Percentiles rank a stretch among this genome's conserved stretches.
phyloP scores from a whole-genome alignment of 352 stramenopile species.

The Phytophthora sp. region DNA sequence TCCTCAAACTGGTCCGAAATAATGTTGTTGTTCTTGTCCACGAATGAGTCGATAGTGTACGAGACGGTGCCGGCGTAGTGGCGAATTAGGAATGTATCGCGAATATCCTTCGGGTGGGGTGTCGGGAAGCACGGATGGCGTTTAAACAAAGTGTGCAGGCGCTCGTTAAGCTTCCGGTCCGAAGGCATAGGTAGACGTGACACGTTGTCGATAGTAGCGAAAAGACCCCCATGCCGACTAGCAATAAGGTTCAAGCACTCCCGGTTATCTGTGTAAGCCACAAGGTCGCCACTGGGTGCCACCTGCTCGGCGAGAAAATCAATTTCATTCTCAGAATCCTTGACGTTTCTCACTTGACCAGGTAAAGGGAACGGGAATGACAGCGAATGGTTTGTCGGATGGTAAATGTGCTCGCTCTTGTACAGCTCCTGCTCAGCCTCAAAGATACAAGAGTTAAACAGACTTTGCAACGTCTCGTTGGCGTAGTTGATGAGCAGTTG shows the following conservation, averaged over 20 bases:
- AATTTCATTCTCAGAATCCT: conserved; percentile 41
- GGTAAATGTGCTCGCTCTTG: conserved; percentile 81
- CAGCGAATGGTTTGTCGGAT: conserved; percentile 83
- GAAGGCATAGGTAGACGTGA: conserved; percentile 86
- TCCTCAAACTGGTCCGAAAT: conserved; percentile 91
- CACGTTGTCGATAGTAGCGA: conserved; percentile 87
- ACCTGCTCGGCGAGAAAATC: conserved; percentile 52
- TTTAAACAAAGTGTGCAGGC: conserved; percentile 84
- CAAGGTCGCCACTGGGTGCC: conserved; percentile 48
- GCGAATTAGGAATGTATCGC: conserved; percentile 85
- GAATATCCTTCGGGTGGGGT: conserved; percentile 85
- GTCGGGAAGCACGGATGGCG: conserved; percentile 83
- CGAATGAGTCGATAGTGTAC: conserved; percentile 88
- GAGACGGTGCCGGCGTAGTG: conserved; percentile 86
- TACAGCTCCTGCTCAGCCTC: conserved; percentile 87
- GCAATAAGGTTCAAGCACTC: conserved; percentile 87
- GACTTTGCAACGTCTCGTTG: conserved; percentile 90
- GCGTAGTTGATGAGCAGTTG: conserved; percentile 94
- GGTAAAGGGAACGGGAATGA: conserved; percentile 74
- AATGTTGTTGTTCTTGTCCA: conserved; percentile 93
- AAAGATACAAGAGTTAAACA: conserved; percentile 92
- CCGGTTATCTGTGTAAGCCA: conserved; percentile 86
- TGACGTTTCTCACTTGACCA: conserved; percentile 38
- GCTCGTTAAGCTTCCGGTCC: conserved; percentile 88
- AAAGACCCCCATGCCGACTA: conserved; percentile 81